These are phyloP conservation scores for Jackrogersella minutella DNA, from an alignment of 495 filamentous ascomycete species.

Conservation along the genomic window DNA sequence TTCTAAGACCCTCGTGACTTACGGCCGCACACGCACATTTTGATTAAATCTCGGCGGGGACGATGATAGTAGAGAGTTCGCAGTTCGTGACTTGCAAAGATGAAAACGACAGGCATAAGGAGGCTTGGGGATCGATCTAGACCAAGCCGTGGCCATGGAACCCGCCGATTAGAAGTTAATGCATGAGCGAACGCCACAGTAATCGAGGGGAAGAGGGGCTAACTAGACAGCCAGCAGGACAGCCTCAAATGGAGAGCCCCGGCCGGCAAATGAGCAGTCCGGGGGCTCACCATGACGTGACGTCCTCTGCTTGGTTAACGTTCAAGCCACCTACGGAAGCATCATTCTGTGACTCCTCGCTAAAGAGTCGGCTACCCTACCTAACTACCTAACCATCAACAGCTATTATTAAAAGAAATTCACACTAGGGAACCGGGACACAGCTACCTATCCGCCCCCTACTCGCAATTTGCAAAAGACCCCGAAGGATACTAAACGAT, in stretches of 20 bases:
- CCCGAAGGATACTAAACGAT: background rate
- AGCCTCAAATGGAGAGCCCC: background rate
- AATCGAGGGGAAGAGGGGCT: background rate
- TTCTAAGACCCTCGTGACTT: slow-evolving; percentile 6
- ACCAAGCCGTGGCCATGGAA: background rate
- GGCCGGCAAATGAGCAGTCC: slow-evolving; percentile 1
- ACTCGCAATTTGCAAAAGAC: background rate
- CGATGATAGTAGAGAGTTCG: too few relatives aligned
- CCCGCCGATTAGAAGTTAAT: background rate
- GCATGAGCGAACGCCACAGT: background rate
- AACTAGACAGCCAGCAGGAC: background rate
- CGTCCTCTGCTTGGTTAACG: slow-evolving; percentile 1
- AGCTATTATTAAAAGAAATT: background rate
- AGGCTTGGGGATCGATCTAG: background rate
- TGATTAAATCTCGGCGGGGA: background rate
- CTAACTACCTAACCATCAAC: background rate
- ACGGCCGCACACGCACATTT: background rate
- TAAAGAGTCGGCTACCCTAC: background rate
- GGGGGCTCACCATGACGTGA: background rate
- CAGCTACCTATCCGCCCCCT: background rate
- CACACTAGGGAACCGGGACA: background rate
- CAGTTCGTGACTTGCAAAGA: background rate
- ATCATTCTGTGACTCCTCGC: background rate
- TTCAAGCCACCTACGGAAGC: slow-evolving; percentile 16
- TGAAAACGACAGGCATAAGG: too few relatives aligned